Conservation (phyloP, 495 filamentous ascomycete species). For the Xylaria sp. region DNA sequence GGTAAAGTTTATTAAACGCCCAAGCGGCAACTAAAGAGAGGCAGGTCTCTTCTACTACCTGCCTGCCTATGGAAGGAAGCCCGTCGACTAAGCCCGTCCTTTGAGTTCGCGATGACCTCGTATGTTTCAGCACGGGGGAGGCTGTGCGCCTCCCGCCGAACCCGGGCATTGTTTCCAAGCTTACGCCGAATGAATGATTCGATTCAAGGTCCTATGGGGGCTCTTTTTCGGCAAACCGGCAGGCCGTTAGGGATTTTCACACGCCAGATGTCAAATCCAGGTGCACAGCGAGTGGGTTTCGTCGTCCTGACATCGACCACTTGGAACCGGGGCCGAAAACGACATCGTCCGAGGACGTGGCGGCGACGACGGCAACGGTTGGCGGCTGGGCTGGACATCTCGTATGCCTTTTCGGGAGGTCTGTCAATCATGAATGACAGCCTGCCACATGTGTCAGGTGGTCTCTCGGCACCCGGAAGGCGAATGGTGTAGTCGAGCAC, state of each 20-base stretch:
- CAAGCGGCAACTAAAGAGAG: neutral
- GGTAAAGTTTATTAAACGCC: neutral
- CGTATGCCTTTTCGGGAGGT: too few species aligned
- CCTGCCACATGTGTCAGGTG: too few species aligned
- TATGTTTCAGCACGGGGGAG: neutral
- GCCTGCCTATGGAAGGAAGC: neutral
- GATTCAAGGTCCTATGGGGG: too few species aligned
- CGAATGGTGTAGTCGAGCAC: too few species aligned
- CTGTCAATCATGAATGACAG: too few species aligned
- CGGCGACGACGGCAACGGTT: too few species aligned
- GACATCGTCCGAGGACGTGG: neutral
- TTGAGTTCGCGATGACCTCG: neutral
- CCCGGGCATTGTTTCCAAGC: neutral
- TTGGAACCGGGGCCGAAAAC: neutral
- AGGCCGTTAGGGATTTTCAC: neutral
- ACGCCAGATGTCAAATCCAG: neutral
- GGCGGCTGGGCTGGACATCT: too few species aligned
- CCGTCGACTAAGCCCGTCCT: neutral
- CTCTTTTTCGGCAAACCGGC: neutral
- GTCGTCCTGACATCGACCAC: neutral
- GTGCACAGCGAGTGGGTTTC: neutral
- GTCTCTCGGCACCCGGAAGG: too few species aligned
- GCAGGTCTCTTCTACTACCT: neutral
- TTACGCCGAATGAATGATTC: neutral
- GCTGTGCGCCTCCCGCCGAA: neutral